Conservation (phyloP, 163 green algal genomes). For the Smithsoniella earleae region DNA sequence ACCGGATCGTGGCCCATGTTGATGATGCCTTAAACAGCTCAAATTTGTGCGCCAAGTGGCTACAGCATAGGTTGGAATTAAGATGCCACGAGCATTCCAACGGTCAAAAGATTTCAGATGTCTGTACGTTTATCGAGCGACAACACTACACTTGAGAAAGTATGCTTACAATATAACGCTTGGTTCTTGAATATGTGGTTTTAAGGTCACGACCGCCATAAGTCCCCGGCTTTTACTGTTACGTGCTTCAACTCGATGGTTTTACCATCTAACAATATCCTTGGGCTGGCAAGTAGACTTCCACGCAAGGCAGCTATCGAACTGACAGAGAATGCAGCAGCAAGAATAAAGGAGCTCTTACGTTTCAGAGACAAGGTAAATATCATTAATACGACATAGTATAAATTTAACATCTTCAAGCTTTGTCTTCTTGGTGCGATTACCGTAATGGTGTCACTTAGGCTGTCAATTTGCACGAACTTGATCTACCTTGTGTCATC, state of each 20-base stretch:
- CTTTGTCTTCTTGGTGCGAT: no score
- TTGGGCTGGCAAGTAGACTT: constrained; percentile 9
- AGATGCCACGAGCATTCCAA: no score
- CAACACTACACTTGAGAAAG: background rate
- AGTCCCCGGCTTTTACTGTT: no score
- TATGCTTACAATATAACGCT: no score
- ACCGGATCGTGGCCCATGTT: no score
- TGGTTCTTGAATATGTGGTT: no score
- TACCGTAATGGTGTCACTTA: background rate
- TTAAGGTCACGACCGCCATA: no score
- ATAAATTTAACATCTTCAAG: no score
- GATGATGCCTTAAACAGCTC: no score
- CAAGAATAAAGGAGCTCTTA: constrained; percentile 74
- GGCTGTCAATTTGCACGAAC: background rate
- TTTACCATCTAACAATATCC: background rate
- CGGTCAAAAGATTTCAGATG: background rate
- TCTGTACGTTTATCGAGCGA: background rate
- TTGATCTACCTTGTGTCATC: background rate
- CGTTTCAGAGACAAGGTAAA: constrained; percentile 66
- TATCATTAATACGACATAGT: no score
- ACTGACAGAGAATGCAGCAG: constrained; percentile 75
- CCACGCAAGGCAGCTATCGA: constrained; percentile 67
- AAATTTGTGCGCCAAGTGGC: no score
- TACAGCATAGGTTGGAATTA: no score
- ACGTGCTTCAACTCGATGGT: background rate